These are phyloP conservation scores for Pinus albicaulis DNA, from an alignment of 75 land plant genomes.

Conservation along the genomic window DNA sequence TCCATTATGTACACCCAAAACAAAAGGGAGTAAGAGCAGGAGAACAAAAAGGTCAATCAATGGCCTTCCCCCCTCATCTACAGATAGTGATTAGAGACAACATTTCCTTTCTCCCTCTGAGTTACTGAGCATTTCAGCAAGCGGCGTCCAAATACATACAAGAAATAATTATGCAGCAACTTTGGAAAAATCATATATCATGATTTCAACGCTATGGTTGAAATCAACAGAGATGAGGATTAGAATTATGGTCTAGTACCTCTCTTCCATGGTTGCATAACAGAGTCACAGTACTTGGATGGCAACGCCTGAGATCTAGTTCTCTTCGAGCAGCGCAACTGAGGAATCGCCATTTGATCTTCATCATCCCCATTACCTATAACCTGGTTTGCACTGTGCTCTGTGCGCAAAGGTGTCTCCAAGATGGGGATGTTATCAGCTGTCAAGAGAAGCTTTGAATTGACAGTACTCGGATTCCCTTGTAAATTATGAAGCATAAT, in stretches of 20 bases:
- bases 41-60: too few species aligned
- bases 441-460: not conserved
- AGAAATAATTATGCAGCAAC: too few species aligned
- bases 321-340: slow-evolving; percentile 3
- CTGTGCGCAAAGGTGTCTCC: not conserved
- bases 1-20: too few species aligned
- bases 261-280: not conserved
- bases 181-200: too few species aligned
- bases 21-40: too few species aligned
- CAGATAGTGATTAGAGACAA: too few species aligned
- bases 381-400: not conserved
- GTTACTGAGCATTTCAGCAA: too few species aligned
- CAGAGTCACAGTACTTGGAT: slow-evolving; percentile 4
- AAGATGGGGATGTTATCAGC: not conserved
- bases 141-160: too few species aligned
- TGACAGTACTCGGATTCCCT: not conserved
- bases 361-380: not conserved
- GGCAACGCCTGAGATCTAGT: not conserved
- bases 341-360: not conserved
- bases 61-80: too few species aligned
- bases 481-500: not conserved
- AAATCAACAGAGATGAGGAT: too few species aligned
- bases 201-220: too few species aligned
- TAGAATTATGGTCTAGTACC: not conserved
- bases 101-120: too few species aligned